Evolutionary conservation across 148 eudicot genomes (phyloP), one percentile per base, ranked within the genome.

Genomic region (Cornus florida): DNA sequence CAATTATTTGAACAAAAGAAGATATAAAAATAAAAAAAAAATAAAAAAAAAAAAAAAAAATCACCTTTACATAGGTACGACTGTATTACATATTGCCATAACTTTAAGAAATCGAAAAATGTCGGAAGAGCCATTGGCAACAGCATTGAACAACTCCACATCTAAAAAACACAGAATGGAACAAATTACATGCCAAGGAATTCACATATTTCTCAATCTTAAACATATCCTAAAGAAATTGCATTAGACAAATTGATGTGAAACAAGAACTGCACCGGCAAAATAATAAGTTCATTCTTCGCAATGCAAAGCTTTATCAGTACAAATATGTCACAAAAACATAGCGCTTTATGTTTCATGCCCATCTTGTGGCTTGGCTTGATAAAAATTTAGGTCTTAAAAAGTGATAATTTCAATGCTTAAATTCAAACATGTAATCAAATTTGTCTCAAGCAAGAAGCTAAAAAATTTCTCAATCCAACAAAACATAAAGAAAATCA

Each of bases 71-170:
- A 90, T 85, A 69, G 99, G 97, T 76, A 92, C 81, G 33, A 93
- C 98, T 17, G 99, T 96, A 79, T 96, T 94, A 86, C 99, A 96
- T 73, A 92, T 82, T 82, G 99, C 94, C 98, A 96, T 96, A 71
- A 96, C 94, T 31, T 84, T 89, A 20, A 96, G 80, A 88, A 92
- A 96, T 78, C 79, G 87, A 84, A 89, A 83, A 73, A 90, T 86
- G 78, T 93, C 98, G 60, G 88, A 83, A 76, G 92, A 91, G 43
- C 88, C 92, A 87, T 85, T 78, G 76, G 93, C 64, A 77, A 90
- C 90, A 82, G 97, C 98, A 70, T 91, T 89, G 31, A 82, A 87
- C 66, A 96, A 91, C 67, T 83, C 90, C 82, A 73, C 77, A 91
- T 96, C 99, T 96, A 92, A 32, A 68, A 38, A 75, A 57, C 78